phyloP scores from a whole-genome alignment of 306 rosid species.

The Rubus idaeus region DNA sequence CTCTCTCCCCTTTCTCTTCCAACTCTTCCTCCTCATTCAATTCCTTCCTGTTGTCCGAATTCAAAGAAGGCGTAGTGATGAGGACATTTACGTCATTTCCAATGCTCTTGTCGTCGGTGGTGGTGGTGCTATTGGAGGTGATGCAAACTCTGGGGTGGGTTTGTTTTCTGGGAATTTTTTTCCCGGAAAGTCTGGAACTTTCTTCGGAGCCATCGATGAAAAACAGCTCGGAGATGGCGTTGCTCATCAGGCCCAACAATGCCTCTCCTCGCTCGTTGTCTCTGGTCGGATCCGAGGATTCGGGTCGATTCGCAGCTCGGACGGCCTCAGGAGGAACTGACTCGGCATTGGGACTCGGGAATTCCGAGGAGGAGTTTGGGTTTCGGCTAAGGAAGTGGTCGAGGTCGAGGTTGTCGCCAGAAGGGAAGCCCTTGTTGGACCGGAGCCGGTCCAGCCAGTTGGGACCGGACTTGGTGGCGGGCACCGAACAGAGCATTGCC shows the following conservation, averaged over 20 bases:
- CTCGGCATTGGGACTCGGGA: slow-evolving; percentile 9
- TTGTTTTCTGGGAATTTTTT: slow-evolving; percentile 73
- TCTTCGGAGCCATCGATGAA: slow-evolving; percentile 43
- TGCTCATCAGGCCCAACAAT: slow-evolving; percentile 32
- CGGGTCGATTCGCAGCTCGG: slow-evolving; percentile 19
- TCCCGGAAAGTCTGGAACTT: slow-evolving; percentile 36
- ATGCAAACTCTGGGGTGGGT: slow-evolving; percentile 63
- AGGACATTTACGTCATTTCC: slow-evolving; percentile 29
- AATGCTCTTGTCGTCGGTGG: slow-evolving; percentile 11
- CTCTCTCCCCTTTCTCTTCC: slow-evolving; percentile 42
- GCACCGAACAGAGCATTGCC: slow-evolving; percentile 70
- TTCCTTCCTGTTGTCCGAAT: slow-evolving; percentile 17
- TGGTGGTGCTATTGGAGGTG: slow-evolving; percentile 17
- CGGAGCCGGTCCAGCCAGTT: slow-evolving; percentile 95
- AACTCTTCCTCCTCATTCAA: slow-evolving; percentile 18
- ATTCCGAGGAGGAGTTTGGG: slow-evolving; percentile 27
- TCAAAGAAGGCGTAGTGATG: slow-evolving; percentile 13
- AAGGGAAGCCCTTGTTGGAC: slow-evolving; percentile 71
- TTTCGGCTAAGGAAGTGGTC: slow-evolving; percentile 54
- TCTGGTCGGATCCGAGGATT: not conserved
- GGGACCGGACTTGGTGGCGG: slow-evolving; percentile 54
- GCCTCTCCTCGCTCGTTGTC: slow-evolving; percentile 11
- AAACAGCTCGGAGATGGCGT: slow-evolving; percentile 71
- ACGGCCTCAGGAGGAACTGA: slow-evolving; percentile 5
- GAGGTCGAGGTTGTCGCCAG: slow-evolving; percentile 57